phyloP scores from a whole-genome alignment of 768 basidiomycete species.

The Trametes punicea region DNA sequence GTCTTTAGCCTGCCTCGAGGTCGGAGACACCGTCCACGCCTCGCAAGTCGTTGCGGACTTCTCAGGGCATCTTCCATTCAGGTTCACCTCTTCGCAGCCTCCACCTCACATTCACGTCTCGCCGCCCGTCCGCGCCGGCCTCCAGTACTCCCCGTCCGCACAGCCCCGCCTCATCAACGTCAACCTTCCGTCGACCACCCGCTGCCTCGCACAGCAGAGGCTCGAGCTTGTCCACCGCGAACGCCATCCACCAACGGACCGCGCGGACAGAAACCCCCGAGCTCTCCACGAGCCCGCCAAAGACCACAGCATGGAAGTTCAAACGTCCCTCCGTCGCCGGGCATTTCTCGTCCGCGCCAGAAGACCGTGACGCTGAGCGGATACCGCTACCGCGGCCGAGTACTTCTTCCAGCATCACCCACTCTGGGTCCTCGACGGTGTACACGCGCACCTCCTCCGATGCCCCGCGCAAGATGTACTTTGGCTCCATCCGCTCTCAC shows the following conservation, averaged over 20 bases:
- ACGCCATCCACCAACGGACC: conserved; percentile 14
- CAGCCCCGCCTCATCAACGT: conserved; percentile 26
- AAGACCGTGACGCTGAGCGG: conserved; percentile 5
- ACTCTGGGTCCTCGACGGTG: conserved; percentile 40
- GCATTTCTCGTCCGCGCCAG: conserved; percentile 40
- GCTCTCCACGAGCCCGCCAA: conserved; percentile 19
- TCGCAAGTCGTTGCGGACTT: conserved; percentile 30
- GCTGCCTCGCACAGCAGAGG: conserved; percentile 38
- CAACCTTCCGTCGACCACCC: conserved; percentile 9
- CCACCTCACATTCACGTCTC: conserved; percentile 40
- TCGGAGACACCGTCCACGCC: conserved; percentile 24
- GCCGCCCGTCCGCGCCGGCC: conserved; percentile 39
- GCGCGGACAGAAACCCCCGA: conserved; percentile 14
- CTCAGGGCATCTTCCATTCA: conserved; percentile 35
- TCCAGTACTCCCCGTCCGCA: conserved; percentile 33
- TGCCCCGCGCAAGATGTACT: conserved; percentile 37
- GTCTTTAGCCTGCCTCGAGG: conserved; percentile 14
- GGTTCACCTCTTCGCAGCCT: conserved; percentile 40
- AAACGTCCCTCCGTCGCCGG: conserved; percentile 55
- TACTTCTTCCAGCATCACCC: conserved; percentile 58
- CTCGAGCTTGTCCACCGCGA: conserved; percentile 47
- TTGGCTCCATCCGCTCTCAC: conserved; percentile 34
- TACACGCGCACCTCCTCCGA: conserved; percentile 36
- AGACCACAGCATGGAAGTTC: conserved; percentile 28
- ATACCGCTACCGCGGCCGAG: conserved; percentile 46